Conservation (phyloP, 139 green algal genomes). For the Ettlia oleoabundans region DNA sequence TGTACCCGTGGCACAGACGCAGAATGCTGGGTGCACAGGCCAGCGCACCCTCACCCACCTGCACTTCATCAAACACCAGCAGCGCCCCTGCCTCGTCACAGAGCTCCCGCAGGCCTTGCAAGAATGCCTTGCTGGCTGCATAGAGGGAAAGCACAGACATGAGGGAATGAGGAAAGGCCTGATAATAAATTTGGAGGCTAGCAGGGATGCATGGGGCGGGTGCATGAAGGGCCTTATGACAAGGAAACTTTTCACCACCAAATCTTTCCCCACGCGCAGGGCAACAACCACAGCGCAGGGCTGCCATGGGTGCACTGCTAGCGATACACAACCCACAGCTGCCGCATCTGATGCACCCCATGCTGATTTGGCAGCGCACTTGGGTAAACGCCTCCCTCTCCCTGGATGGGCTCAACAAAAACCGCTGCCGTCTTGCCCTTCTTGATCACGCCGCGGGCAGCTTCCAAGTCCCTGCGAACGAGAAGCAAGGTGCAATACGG, state of each 20-base stretch:
- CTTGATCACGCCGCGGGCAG: conserved; percentile 52
- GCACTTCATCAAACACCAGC: conserved; percentile 98
- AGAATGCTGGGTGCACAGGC: background rate
- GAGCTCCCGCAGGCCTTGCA: conserved; percentile 83
- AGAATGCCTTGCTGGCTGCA: conserved; percentile 58
- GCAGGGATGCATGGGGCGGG: too few species aligned
- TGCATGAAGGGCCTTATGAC: too few species aligned
- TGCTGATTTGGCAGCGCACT: too few species aligned
- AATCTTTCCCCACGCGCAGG: too few species aligned
- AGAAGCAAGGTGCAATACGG: background rate
- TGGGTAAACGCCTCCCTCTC: conserved; percentile 89
- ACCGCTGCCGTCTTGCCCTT: conserved; percentile 89
- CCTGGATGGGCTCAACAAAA: conserved; percentile 97
- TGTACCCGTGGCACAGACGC: background rate
- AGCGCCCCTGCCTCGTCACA: conserved; percentile 94
- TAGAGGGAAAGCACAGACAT: too few species aligned
- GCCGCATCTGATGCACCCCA: too few species aligned
- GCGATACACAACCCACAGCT: too few species aligned
- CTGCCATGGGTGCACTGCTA: too few species aligned
- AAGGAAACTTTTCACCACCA: too few species aligned
- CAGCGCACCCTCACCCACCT: conserved; percentile 40
- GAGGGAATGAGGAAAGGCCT: too few species aligned
- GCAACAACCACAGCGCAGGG: too few species aligned
- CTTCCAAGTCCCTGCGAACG: conserved; percentile 78
- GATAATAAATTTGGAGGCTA: too few species aligned